Base-by-base conservation (phyloP, 1,284 basidiomycete species). In the Cutaneotrichosporon spelunceum region DNA sequence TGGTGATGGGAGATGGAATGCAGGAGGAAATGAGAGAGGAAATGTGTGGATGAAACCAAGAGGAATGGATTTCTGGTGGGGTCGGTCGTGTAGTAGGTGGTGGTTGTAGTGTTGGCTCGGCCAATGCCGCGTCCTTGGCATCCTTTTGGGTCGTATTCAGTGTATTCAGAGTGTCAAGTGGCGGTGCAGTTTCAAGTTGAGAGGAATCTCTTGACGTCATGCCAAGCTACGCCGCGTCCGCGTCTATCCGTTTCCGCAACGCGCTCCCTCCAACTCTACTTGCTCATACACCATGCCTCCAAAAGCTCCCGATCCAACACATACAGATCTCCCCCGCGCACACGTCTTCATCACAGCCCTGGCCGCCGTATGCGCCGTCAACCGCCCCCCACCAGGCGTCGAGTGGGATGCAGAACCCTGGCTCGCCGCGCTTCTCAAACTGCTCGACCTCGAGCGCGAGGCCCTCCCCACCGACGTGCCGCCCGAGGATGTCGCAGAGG, bases 291-390 rank as follows among this genome's bases (percentile, higher is more conserved):
- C 30, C 36, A 42, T 42, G 11, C 13, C 39, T n/a, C 39, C 39
- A 36, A 42, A 39, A 33, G 34, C 52, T 7, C 24, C 52, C 21
- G 52, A 53, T 9, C 56, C 56, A 26, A n/a, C 55, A 10, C 50
- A 50, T 8, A 56, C 60, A 21, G 60, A 53, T 24, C 56, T 62
- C 9, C 52, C 61, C 4, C 56, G 61, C 5, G 44, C 54, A n/a
- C 57, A 59, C 48, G 30, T 53, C 52, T 64, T 77, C 42, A 65
- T 78, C 45, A 57, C 75, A 23, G 73, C 70, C 13, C 70, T 79
- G 23, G 62, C 74, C 11, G 70, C 71, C 0, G 63, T 74, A 9
- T 68, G 68, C 29, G 70, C 75, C 6, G 67, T 67, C 1, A 54
- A 59, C 0, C 60, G 71, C 29, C 68, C 72, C 4, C 53, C 64